These are phyloP conservation scores for Populus hybrid DNA, from an alignment of 441 rosid genomes.

Conservation along the genomic window DNA sequence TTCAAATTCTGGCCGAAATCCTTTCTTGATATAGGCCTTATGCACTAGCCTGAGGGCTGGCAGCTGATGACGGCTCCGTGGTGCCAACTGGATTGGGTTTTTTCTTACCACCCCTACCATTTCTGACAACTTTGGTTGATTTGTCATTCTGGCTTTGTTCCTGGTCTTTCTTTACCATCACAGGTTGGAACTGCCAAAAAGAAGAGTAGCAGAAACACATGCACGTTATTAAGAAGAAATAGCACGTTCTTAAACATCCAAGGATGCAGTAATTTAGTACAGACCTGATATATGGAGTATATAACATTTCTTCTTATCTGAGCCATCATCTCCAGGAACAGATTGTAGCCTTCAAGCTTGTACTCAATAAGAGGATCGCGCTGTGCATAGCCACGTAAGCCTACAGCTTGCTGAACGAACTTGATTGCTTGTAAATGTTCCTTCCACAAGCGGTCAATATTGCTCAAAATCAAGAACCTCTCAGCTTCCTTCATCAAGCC, in stretches of 20 bases:
- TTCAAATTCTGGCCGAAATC: not conserved
- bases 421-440: conserved; percentile 96
- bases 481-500: conserved; percentile 96
- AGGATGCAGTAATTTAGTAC: not conserved
- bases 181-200: conserved; percentile 74
- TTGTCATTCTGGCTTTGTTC: conserved; percentile 46
- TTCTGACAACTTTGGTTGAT: conserved; percentile 42
- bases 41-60: conserved; percentile 49
- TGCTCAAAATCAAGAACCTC: conserved; percentile 82
- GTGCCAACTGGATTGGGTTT: conserved; percentile 42
- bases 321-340: conserved; percentile 98
- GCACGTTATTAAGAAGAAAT: not conserved
- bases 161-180: conserved; percentile 72
- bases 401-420: conserved; percentile 96
- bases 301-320: conserved; percentile 95
- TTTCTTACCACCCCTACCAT: conserved; percentile 38
- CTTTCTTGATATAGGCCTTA: conserved; percentile 17
- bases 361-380: conserved; percentile 97
- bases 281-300: conserved; percentile 95
- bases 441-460: conserved; percentile 96
- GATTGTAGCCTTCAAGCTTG: conserved; percentile 94
- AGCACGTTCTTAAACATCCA: not conserved
- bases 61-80: conserved; percentile 49
- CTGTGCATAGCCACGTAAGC: conserved; percentile 94
- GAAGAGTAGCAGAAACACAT: not conserved